Base-by-base conservation (phyloP, 768 basidiomycete genomes). In the Lactarius hengduanensis region DNA sequence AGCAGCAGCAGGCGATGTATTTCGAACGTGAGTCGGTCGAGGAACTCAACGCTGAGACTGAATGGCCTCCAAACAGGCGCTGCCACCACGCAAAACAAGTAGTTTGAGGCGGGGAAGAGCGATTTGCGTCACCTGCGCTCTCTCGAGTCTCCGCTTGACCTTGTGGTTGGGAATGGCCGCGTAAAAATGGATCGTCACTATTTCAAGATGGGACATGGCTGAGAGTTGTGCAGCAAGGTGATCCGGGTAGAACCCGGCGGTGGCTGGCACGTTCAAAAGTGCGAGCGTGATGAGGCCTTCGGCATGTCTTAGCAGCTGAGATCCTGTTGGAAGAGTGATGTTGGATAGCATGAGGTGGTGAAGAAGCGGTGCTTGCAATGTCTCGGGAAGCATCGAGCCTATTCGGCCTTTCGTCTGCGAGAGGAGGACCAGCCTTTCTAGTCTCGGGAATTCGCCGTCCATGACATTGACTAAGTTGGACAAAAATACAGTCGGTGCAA, bases 201-300 rank as follows among this genome's bases (percentile, higher is more conserved):
- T 53, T 43, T 64, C 63, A 3, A 64, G 57, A 18, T 53, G 57
- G 22, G 43, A 57, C 57, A 64, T 58, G 10, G 36, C 40, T 8
- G 56, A 30, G 13, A 64, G 36, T 18, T 16, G 34, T 11, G 45
- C 18, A 15, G 59, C 57, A 3, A 59, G 18, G 38, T 38, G 7
- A 13, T 32, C 40, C 4, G 62, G 54, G 28, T 32, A 26, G 13
- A 53, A 32, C 41, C 50, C 20, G 2, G 1, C 26, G 16, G 32
- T n/a, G 32, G 1, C 11, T 15, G 20, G 26, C 13, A 64, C 45
- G 1, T n/a, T 3, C 15, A 18, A 0, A 18, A 64, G 57, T 3
- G 10, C 15, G 11, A 64, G 57, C 3, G 22, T 58, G 36, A 22
- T 34, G 63, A 58, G 57, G 13, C 45, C 34, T 28, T 32, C 20